phyloP scores from a whole-genome alignment of 108 stramenopile genomes.

The Cyclotella atomus region DNA sequence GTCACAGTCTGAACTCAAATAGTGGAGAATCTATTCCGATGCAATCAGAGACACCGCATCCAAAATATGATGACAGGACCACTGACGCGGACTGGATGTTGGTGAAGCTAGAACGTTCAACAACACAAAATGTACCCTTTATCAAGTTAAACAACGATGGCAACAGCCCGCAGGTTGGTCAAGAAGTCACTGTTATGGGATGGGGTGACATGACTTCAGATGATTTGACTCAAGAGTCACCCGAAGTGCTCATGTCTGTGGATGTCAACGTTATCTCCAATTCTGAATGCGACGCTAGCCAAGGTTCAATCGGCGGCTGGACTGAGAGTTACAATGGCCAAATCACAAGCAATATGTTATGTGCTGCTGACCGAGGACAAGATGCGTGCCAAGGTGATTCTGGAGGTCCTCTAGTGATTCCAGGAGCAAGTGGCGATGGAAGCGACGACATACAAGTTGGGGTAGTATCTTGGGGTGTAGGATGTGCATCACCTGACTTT shows the following conservation, averaged over 20 bases:
- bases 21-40: slow-evolving; percentile 9
- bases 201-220: slow-evolving; percentile 38
- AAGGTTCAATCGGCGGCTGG: slow-evolving; percentile 14
- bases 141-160: slow-evolving; percentile 44
- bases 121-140: background rate
- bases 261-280: slow-evolving; percentile 35
- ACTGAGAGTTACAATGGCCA: slow-evolving; percentile 14
- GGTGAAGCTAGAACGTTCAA: background rate
- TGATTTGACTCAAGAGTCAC: background rate
- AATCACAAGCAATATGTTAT: slow-evolving; percentile 47
- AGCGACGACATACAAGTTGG: slow-evolving; percentile 40
- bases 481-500: slow-evolving; percentile 28
- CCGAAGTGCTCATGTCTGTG: slow-evolving; percentile 16
- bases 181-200: slow-evolving; percentile 58
- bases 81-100: slow-evolving; percentile 7
- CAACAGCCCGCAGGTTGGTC: slow-evolving; percentile 27
- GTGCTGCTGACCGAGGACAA: slow-evolving; percentile 21
- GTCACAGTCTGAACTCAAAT: background rate
- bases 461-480: slow-evolving; percentile 36
- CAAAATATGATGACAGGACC: background rate
- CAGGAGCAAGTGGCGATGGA: slow-evolving; percentile 12
- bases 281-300: slow-evolving; percentile 38
- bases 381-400: slow-evolving; percentile 37
- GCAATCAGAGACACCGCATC: slow-evolving; percentile 2
- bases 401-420: slow-evolving; percentile 42